Base-by-base conservation (phyloP, 2,329 filamentous ascomycete genomes). In the Penicillium sp. region DNA sequence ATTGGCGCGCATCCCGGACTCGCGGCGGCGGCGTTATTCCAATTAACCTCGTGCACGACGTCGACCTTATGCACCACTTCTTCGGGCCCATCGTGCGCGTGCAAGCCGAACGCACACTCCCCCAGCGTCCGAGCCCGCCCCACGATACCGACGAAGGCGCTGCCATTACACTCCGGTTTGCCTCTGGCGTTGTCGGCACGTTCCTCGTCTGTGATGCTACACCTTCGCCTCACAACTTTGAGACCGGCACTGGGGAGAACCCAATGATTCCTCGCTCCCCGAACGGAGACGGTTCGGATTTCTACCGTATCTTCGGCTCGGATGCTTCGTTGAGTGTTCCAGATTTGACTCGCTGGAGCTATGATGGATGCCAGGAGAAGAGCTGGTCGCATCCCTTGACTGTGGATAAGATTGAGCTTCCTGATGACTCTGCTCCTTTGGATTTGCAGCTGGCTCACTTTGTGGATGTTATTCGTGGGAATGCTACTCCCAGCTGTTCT, bases 1-100 rank as follows among this genome's bases (percentile, higher is more conserved):
- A 74, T 33, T 82, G 81, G 80, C 72, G 78, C 12, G 68, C 72
- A 4, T 56, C 54, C 6, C 58, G 64, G 2, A 64, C 60, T 4
- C 61, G 68, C 2, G 76, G 75, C 1, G 80, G 79, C 2, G 80
- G 80, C 0, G 74, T 77, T 0, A 66, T 83, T 6, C 66, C 78
- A 2, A 82, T 82, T 52, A 84, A 83, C 57, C 66, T 83, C 38
- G 74, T 83, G n/a, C 81, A 84, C 57, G 81, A 84, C 43, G 67
- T 83, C 33, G 81, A 83, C 52, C 65, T 82, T 0, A 66, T 84
- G 15, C 80, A 82, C 41, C 76, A 78, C 61, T 66, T 83, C 1
- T 73, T 83, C 24, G 79, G 80, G 0, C 74, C 78, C 0, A 78
- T 84, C 24, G 59, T 61, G 0, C 68, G 75, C 0, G 75, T 83